These are phyloP conservation scores for Ogataea parapolymorpha DNA, from an alignment of 805 yeast genomes.

Conservation along the genomic window DNA sequence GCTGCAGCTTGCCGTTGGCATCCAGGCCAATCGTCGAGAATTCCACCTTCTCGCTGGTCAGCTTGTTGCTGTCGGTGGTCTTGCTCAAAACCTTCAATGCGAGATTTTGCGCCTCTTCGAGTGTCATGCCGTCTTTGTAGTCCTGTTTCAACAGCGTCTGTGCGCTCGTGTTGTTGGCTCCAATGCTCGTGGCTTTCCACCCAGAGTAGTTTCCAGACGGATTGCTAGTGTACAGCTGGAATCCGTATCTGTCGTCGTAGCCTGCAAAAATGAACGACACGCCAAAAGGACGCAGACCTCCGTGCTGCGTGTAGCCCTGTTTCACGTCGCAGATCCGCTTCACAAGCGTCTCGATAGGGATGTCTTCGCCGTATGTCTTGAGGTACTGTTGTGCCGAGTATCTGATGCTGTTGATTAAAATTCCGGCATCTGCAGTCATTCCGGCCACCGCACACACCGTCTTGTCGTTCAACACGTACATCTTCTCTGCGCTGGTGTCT, in stretches of 20 bases:
- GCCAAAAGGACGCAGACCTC: conserved; percentile 98
- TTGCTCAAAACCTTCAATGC: conserved; percentile 90
- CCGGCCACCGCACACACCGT: conserved; percentile 93
- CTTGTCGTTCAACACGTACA: conserved; percentile 74
- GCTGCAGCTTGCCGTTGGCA: conserved; percentile 49
- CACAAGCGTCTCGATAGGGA: conserved; percentile 90
- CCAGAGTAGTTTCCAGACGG: conserved; percentile 98
- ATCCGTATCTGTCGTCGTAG: conserved; percentile 82
- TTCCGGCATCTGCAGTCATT: conserved; percentile 94
- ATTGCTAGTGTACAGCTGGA: conserved; percentile 90
- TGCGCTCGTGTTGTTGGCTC: conserved; percentile 94
- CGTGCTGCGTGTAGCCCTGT: conserved; percentile 98
- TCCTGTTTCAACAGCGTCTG: conserved; percentile 95
- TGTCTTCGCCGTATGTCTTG: conserved; percentile 83
- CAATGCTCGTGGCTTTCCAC: conserved; percentile 97
- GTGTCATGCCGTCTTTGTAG: conserved; percentile 73
- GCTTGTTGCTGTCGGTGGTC: conserved; percentile 85
- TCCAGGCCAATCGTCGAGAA: conserved; percentile 71
- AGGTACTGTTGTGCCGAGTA: conserved; percentile 79
- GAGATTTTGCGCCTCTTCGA: conserved; percentile 77
- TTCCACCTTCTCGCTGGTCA: conserved; percentile 88
- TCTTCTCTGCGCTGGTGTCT: conserved; percentile 89
- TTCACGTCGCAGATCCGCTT: conserved; percentile 87
- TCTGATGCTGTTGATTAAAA: conserved; percentile 84
- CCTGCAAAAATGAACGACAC: conserved; percentile 97